A percentile compares a stretch with the other conserved stretches of the same genome.
These are phyloP conservation scores for Capronia coronata DNA, from an alignment of 2,329 filamentous ascomycete genomes.

Conservation along the genomic window DNA sequence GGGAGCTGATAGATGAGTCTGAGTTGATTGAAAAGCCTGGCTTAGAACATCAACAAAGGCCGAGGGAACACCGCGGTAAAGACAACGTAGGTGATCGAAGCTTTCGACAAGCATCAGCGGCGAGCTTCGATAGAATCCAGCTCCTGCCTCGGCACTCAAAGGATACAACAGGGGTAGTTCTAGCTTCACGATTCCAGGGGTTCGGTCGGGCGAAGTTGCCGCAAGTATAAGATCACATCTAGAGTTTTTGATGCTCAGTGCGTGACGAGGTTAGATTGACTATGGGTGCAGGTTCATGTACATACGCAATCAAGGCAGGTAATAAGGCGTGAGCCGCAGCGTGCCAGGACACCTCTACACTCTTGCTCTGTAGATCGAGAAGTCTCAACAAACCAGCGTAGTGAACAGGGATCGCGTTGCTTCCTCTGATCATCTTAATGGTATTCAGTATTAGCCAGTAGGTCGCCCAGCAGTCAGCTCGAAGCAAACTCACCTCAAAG, in stretches of 20 bases:
- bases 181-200: slow-evolving; percentile 1
- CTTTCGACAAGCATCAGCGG: slow-evolving; percentile 3
- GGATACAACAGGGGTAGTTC: not conserved
- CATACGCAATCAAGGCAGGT: slow-evolving; percentile 5
- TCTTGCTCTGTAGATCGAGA: not conserved
- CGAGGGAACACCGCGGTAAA: slow-evolving; percentile 1
- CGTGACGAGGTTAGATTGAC: too few species aligned
- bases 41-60: slow-evolving; percentile 1
- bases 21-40: slow-evolving; percentile 2
- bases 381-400: slow-evolving; percentile 6
- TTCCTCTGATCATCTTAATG: slow-evolving; percentile 8
- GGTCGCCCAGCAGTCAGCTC: not conserved
- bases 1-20: not conserved
- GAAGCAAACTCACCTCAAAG: slow-evolving; percentile 5
- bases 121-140: slow-evolving; percentile 5
- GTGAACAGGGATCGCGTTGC: slow-evolving; percentile 5
- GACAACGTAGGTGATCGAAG: not conserved
- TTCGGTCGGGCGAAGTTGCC: not conserved
- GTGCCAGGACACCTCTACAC: not conserved
- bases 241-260: not conserved
- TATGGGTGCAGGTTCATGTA: too few species aligned
- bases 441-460: not conserved
- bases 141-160: not conserved
- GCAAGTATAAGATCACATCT: slow-evolving; percentile 13
- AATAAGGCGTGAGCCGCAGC: not conserved